Evolutionary conservation across 2,329 filamentous ascomycete species (phyloP).

Genomic region (Cercospora sojina): DNA sequence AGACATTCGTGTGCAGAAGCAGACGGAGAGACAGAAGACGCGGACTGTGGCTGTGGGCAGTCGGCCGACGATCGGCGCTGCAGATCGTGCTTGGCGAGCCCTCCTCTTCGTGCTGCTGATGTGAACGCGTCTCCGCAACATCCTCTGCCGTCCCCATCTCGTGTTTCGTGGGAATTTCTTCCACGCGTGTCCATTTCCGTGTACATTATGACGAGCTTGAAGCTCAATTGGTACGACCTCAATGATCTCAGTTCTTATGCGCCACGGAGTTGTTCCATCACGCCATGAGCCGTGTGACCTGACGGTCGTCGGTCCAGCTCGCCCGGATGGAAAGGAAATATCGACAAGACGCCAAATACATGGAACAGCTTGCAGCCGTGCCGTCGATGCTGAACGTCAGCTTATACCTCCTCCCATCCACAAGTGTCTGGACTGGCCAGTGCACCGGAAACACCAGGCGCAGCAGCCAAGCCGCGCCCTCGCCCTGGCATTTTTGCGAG

Average conservation of each 20-base stretch:
- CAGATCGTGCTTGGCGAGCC: background rate
- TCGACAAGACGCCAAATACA: background rate
- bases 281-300: background rate
- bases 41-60: background rate
- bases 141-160: too few relatives aligned
- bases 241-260: background rate
- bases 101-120: background rate
- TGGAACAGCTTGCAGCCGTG: background rate
- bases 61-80: background rate
- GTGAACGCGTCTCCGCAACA: too few relatives aligned
- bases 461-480: background rate
- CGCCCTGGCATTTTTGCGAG: background rate
- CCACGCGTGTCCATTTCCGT: too few relatives aligned
- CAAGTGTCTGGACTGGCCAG: background rate
- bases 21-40: background rate
- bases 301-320: background rate
- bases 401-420: background rate
- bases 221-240: background rate
- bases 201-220: too few relatives aligned
- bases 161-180: too few relatives aligned
- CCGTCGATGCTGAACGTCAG: background rate
- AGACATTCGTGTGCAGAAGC: background rate
- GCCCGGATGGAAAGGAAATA: background rate
- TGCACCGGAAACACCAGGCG: background rate
- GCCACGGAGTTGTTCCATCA: background rate